Evolutionary conservation across 2,329 filamentous ascomycete species (phyloP).

Genomic region (Bretziella fagacearum): DNA sequence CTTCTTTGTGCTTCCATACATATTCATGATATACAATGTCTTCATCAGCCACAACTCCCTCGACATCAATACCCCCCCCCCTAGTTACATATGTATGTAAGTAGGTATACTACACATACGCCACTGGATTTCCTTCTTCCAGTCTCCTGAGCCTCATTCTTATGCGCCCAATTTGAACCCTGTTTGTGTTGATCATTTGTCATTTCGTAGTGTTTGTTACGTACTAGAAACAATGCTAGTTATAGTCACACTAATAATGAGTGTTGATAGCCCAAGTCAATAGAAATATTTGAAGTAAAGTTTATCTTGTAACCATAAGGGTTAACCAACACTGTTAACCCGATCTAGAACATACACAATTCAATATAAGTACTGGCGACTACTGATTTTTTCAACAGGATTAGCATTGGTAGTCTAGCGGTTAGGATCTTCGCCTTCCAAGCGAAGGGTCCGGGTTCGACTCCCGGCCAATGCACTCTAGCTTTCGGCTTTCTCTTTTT

Average conservation of each 20-base stretch:
- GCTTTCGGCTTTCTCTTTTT: neutral
- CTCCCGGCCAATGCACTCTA: conserved; percentile 14
- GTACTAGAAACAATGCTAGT: conserved; percentile 3
- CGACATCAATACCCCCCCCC: too few species aligned
- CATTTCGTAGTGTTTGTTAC: conserved; percentile 2
- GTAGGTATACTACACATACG: too few species aligned
- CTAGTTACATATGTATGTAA: too few species aligned
- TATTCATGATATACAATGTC: too few species aligned
- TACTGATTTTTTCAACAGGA: neutral
- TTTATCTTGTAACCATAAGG: neutral
- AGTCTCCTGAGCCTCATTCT: neutral
- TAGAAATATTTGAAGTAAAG: neutral
- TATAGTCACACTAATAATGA: neutral
- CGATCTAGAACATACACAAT: neutral
- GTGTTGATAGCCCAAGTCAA: neutral
- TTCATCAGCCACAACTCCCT: too few species aligned
- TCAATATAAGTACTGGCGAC: neutral
- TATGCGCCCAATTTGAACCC: conserved; percentile 1
- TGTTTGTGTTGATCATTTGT: conserved; percentile 5
- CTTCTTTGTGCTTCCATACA: too few species aligned
- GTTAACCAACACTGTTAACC: neutral
- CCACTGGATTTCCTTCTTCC: too few species aligned
- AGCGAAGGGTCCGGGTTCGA: conserved; percentile 16
- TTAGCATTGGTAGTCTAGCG: conserved; percentile 14
- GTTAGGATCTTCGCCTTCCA: conserved; percentile 16